Evolutionary conservation across 805 yeast species (phyloP).

Genomic region (Metschnikowia rubicola): DNA sequence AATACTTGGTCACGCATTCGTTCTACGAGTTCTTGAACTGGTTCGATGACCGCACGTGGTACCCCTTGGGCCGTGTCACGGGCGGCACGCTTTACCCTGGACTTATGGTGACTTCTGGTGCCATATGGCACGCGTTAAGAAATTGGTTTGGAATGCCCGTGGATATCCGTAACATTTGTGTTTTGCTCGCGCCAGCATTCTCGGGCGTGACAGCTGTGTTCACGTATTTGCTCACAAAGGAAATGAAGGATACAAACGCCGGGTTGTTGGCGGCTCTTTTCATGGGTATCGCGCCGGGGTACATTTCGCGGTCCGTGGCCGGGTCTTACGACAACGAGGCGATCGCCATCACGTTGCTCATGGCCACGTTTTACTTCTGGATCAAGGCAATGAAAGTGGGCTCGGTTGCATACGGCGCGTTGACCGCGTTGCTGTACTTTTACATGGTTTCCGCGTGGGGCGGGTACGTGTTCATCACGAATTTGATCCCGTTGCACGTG

Average conservation of each 20-base stretch:
- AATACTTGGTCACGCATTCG: constrained; percentile 77
- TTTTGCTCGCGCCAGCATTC: constrained; percentile 93
- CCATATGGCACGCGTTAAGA: constrained; percentile 72
- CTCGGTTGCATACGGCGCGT: constrained; percentile 75
- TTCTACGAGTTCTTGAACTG: constrained; percentile 92
- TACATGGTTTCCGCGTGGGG: constrained; percentile 99
- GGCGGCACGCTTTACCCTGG: constrained; percentile 99
- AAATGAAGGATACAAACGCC: constrained; percentile 85
- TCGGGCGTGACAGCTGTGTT: constrained; percentile 89
- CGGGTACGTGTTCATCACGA: constrained; percentile 98
- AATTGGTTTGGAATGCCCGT: constrained; percentile 70
- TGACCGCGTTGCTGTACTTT: constrained; percentile 86
- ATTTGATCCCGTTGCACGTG: constrained; percentile 92
- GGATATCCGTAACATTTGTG: constrained; percentile 95
- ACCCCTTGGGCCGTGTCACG: constrained; percentile 97
- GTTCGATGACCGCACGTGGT: constrained; percentile 99
- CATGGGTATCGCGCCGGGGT: constrained; percentile 98
- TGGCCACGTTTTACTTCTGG: constrained; percentile 97
- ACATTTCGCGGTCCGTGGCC: constrained; percentile 96
- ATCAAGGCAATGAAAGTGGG: constrained; percentile 90
- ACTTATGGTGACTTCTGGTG: constrained; percentile 94
- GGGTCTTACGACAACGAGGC: constrained; percentile 99
- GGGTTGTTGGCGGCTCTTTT: constrained; percentile 91
- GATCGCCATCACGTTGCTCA: constrained; percentile 89
- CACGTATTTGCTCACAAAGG: constrained; percentile 82